Percentiles rank a stretch among this genome's conserved stretches.
phyloP scores from a whole-genome alignment of 164 flowering plant genomes.

The Annona cherimola region DNA sequence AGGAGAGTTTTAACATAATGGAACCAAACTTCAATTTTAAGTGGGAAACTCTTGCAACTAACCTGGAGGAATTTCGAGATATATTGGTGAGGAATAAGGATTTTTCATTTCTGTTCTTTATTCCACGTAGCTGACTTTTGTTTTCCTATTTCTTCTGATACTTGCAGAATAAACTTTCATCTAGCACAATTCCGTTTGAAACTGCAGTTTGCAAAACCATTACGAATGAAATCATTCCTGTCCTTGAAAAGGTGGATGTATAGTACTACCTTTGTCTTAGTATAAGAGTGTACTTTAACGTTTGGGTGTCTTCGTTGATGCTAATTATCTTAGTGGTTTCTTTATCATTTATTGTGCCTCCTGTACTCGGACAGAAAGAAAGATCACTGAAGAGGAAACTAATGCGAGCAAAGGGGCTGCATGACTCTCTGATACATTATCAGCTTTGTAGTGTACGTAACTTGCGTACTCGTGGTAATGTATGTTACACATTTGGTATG shows the following conservation, averaged over 20 bases:
- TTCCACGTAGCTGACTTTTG: not conserved
- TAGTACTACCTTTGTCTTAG: not conserved
- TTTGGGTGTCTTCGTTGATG: not conserved
- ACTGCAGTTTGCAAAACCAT: conserved; percentile 41
- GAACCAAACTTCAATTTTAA: conserved; percentile 19
- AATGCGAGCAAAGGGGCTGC: conserved; percentile 37
- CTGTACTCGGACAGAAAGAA: conserved; percentile 44
- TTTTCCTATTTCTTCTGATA: conserved; percentile 12
- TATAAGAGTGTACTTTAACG: not conserved
- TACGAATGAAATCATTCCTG: conserved; percentile 50
- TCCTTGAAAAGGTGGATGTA: conserved; percentile 56
- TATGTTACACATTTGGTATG: conserved; percentile 70
- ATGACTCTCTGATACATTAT: conserved; percentile 24
- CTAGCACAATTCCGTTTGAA: conserved; percentile 41
- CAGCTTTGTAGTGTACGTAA: conserved; percentile 35
- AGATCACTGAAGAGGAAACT: conserved; percentile 39
- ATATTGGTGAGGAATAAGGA: conserved; percentile 55
- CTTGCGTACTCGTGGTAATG: conserved; percentile 52
- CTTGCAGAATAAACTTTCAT: conserved; percentile 58
- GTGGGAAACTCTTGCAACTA: conserved; percentile 92
- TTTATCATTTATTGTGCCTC: conserved; percentile 1
- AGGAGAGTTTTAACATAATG: conserved; percentile 24
- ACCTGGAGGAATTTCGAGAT: conserved; percentile 64
- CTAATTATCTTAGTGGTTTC: not conserved
- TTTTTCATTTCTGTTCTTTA: conserved; percentile 1